Base-by-base conservation (phyloP, 2,329 filamentous ascomycete species). In the Exutisphaerella laricina region DNA sequence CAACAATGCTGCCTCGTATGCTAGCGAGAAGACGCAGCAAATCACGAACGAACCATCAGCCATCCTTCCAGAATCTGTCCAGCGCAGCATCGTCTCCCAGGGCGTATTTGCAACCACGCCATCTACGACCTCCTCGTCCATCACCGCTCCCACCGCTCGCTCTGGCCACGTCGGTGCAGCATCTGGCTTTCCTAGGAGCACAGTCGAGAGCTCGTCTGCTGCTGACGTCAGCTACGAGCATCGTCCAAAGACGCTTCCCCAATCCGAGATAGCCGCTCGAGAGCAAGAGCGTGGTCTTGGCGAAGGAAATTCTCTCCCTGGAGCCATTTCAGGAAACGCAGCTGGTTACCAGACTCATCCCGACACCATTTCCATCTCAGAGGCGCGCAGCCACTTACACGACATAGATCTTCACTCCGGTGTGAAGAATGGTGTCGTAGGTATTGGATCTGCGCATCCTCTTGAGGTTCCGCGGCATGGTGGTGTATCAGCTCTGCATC, bases 101-200 rank as follows among this genome's bases (percentile, higher is more conserved):
- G 59, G 62, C 47, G 50, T 58, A 1, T 58, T 61, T 31, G 61
- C 63, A 21, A 66, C 71, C 38, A 66, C 80, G 9, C 74, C 76
- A 30, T 73, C 76, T 14, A 37, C 46, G 5, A 29, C 40, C 9
- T 42, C 46, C 5, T 73, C 76, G n/a, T 41, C 46, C 5, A 29
- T 43, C 9, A 41, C 46, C 5, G 45, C 48, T 18, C 26, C 21
- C 20, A 26, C 23, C 6, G 23, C 33, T 9, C 33, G 20, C 5
- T n/a, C 17, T 12, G n/a, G n/a, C 8, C 20, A 23, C 5, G 30
- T 25, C n/a, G 36, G 23, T 16, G 25, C 36, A 18, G 36, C 36
- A 10, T 7, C 23, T 12, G 34, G 20, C 7, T 25, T 37, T 14
- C 28, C 28, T 5, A 14, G n/a, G 14, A 30, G 23, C 40, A 21